Evolutionary conservation across 176 grass and related monocot genomes (phyloP), one percentile per base, ranked within the genome.

Genomic region (Olyra latifolia): DNA sequence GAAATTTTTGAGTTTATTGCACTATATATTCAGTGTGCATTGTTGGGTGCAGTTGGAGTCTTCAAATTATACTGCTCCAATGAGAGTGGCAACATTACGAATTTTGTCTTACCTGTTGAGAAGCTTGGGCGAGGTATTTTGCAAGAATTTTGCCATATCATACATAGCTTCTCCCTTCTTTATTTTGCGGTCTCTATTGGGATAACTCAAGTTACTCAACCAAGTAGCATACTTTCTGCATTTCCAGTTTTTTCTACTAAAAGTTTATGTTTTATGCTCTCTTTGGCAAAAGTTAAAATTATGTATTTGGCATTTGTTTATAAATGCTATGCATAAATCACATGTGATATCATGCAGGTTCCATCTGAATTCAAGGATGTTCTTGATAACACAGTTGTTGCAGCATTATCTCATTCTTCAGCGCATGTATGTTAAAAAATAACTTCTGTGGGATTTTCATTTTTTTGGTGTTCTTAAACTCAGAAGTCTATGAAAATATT

Each of bases 351-450:
- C 17, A 23, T 86, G 68, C 83, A 98, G 95, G 96, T 98, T 82
- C 90, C 96, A 64, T 50, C 66, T 82, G 90, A 98, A 86, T 98
- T 98, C 78, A 98, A 95, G 86, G 86, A 95, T 80, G 62, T 98
- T 66, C 96, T 98, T 72, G 96, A 98, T 89, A 91, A 95, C 75
- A 95, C 96, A 85, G 90, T 95, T 66, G 90, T 98, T 54, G 83
- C 90, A 77, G 87, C 88, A 78, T 72, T 98, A 77, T 93, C 92
- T 49, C 90, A 98, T 91, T 95, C 92, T 84, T 98, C 96, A 83
- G 85, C 89, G 59, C 91, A 98, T 77, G 96, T 98, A 94, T 80
- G 69, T 76, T 56, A 12, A 57, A 28, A 48, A 43, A 72, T 62
- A 56, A 62, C 38, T 90, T 54, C 52, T 47, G 1, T 72, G 47